Percentiles rank a stretch among this genome's conserved stretches.
Evolutionary conservation across 106 monocot species (phyloP).

Genomic region (Iris macrosiphon): DNA sequence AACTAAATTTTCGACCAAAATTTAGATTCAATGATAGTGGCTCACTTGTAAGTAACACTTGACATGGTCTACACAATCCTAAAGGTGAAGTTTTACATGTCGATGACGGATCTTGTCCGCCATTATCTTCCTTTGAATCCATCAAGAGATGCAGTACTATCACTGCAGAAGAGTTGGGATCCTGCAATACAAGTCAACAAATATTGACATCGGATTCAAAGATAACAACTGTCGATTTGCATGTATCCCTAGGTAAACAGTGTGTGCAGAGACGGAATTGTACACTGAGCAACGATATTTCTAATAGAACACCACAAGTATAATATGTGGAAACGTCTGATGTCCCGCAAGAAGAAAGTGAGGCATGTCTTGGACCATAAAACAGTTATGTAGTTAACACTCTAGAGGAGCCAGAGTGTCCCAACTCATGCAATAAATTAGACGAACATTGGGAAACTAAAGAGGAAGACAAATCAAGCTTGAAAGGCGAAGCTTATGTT

Average conservation of each 20-base stretch:
- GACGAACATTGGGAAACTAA: not conserved
- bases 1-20: too few species aligned
- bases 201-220: too few species aligned
- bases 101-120: too few species aligned
- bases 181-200: too few species aligned
- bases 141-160: too few species aligned
- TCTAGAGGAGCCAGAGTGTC: too few species aligned
- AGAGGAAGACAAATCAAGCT: constrained; percentile 1
- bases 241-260: constrained; percentile 8
- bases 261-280: not conserved
- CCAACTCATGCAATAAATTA: not conserved
- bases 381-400: not conserved
- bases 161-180: too few species aligned
- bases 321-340: not conserved
- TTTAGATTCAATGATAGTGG: too few species aligned
- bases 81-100: too few species aligned
- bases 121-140: too few species aligned
- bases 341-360: constrained; percentile 6
- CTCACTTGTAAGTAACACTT: too few species aligned
- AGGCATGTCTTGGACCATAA: constrained; percentile 4
- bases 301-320: not conserved
- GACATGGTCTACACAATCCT: too few species aligned
- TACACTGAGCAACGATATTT: constrained; percentile 2
- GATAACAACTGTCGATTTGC: constrained; percentile 1
- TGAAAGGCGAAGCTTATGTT: constrained; percentile 15